Evolutionary conservation across 768 basidiomycete genomes (phyloP).

Genomic region (Tulasnella sp.): DNA sequence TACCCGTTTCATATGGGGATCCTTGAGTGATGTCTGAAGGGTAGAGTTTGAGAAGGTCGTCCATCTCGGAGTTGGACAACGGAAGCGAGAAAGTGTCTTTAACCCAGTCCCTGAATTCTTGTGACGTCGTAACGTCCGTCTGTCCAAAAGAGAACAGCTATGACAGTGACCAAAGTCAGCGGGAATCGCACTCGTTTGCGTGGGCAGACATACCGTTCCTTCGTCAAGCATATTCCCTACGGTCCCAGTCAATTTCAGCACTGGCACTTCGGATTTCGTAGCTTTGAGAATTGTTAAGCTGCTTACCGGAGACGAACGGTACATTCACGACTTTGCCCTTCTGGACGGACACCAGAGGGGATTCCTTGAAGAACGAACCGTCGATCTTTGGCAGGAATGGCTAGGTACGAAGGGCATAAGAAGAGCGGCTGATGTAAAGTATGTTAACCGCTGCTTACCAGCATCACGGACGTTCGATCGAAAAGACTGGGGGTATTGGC

Average conservation of each 20-base stretch:
- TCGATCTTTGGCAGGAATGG: conserved; percentile 45
- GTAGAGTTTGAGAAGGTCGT: conserved; percentile 13
- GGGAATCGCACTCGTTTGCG: not conserved
- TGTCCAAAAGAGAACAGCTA: conserved; percentile 25
- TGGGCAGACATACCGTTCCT: conserved; percentile 28
- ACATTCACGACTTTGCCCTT: conserved; percentile 40
- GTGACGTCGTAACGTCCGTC: conserved; percentile 3
- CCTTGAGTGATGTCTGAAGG: conserved; percentile 4
- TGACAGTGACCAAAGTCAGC: not conserved
- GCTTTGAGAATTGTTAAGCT: no score
- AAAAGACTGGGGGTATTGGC: conserved; percentile 26
- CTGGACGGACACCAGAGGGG: conserved; percentile 39
- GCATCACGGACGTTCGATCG: not conserved
- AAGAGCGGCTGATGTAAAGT: not conserved
- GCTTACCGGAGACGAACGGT: conserved; percentile 31
- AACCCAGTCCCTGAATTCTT: conserved; percentile 4
- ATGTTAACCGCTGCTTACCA: conserved; percentile 27
- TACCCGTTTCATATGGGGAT: conserved; percentile 6
- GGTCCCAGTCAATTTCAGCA: not conserved
- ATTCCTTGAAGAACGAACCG: conserved; percentile 41
- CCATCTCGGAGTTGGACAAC: not conserved
- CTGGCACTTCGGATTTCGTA: no score
- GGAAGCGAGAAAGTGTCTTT: not conserved
- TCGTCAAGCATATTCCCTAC: conserved; percentile 33
- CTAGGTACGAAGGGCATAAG: conserved; percentile 31